Evolutionary conservation across 2,329 filamentous ascomycete species (phyloP), one percentile per base, ranked within the genome.

Genomic region (Neopestalotiopsis sp.): DNA sequence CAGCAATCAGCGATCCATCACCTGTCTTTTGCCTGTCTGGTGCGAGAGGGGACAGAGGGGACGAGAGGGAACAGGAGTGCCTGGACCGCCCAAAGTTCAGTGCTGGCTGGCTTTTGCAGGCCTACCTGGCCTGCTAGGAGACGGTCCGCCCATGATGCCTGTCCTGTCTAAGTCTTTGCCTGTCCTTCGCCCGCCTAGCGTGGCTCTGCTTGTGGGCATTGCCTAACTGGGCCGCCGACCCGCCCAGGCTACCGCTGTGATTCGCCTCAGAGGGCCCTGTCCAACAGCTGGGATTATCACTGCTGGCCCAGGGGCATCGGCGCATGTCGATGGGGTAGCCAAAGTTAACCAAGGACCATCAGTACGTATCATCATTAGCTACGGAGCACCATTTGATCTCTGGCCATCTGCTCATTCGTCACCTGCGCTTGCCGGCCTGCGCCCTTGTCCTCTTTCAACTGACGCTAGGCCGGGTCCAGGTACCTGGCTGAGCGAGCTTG

Each of bases 351-450:
- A 24, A 24, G 45, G 45, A n/a, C 20, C 45, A 53, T 20, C 45
- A 53, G 20, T 17, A n/a, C 20, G 45, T 20, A 53, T 38, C 34
- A 38, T 38, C 34, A 38, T 38, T 38, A 38, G 34, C 34, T 38
- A 38, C 34, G 34, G 34, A 32, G 61, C 38, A 28, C 34, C n/a
- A 64, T 30, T 62, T n/a, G 12, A 49, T 64, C 45, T 53, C 28
- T 20, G 28, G 61, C 61, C 40, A 64, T 64, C 61, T 40, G 61
- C 42, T 32, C 34, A 64, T 64, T 64, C 61, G 61, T 64, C 38
- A 53, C 61, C 14, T 34, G 34, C n/a, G 20, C 61, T 62, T 62
- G 59, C 61, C 40, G 61, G 61, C 38, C 40, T 64, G 61, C 34
- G 61, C 34, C 40, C 61, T 64, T 64, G 45, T 53, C 45, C 45